Percentiles rank a stretch among this genome's conserved stretches.
Conservation (phyloP, 2,329 filamentous ascomycete species). For the Aspergillus brunneoviolaceus region DNA sequence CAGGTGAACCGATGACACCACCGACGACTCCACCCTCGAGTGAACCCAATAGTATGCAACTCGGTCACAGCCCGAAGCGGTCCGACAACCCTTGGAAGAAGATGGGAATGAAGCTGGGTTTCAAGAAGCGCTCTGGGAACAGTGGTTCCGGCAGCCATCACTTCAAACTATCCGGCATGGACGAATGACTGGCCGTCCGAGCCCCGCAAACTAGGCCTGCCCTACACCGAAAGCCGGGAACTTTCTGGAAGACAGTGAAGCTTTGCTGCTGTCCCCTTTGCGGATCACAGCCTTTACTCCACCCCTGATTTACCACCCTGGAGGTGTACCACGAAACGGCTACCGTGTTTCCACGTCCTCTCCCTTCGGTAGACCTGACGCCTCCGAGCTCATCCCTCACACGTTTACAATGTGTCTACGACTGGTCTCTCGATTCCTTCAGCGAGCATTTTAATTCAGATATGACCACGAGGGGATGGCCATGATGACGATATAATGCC, state of each 20-base stretch:
- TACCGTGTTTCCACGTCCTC: neutral
- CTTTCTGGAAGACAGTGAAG: slow-evolving; percentile 1
- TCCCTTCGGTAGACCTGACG: neutral
- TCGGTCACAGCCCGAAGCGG: slow-evolving; percentile 41
- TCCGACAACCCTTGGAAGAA: slow-evolving; percentile 54
- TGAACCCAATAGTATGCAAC: slow-evolving; percentile 33
- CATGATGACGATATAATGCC: slow-evolving; percentile 20
- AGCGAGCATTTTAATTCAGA: slow-evolving; percentile 13
- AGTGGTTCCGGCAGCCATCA: slow-evolving; percentile 26
- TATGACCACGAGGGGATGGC: slow-evolving; percentile 21
- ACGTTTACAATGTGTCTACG: slow-evolving; percentile 8
- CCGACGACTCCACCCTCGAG: slow-evolving; percentile 52
- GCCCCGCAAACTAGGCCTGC: neutral
- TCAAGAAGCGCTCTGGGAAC: slow-evolving; percentile 38
- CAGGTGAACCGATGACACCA: slow-evolving; percentile 50
- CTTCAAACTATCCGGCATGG: slow-evolving; percentile 25
- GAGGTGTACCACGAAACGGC: neutral
- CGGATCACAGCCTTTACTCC: neutral
- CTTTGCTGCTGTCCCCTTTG: slow-evolving; percentile 1
- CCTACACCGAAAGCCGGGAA: neutral
- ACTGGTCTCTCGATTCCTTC: slow-evolving; percentile 14
- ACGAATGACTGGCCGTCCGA: slow-evolving; percentile 22
- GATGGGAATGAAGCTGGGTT: slow-evolving; percentile 52
- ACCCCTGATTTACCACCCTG: neutral
- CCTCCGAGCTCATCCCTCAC: neutral